phyloP scores from a whole-genome alignment of 495 filamentous ascomycete species.

The Physcia stellaris region DNA sequence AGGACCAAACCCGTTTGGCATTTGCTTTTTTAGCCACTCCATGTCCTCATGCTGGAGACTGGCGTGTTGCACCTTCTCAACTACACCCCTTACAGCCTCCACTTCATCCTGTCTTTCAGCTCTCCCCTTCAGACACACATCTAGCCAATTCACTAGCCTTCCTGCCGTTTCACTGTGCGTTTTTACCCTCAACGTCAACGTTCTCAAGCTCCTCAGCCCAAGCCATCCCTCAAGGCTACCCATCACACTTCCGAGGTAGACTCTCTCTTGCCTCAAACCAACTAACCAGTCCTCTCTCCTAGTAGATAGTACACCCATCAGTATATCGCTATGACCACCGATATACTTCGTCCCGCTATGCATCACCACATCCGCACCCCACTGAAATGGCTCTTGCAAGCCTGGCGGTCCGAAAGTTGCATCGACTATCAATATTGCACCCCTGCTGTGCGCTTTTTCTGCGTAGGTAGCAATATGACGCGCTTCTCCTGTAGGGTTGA shows the following conservation, averaged over 20 bases:
- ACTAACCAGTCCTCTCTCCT: constrained; percentile 40
- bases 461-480: constrained; percentile 56
- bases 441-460: constrained; percentile 51
- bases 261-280: constrained; percentile 47
- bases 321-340: constrained; percentile 82
- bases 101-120: constrained; percentile 17
- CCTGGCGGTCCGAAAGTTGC: constrained; percentile 87
- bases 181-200: constrained; percentile 67
- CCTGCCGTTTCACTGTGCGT: constrained; percentile 57
- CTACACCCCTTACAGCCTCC: constrained; percentile 33
- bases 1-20: constrained; percentile 82
- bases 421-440: constrained; percentile 73
- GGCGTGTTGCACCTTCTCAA: constrained; percentile 58
- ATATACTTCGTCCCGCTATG: constrained; percentile 92
- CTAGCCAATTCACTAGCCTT: constrained; percentile 58
- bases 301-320: constrained; percentile 70
- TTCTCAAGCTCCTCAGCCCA: constrained; percentile 71
- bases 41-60: constrained; percentile 53
- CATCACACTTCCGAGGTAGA: constrained; percentile 73
- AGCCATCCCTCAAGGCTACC: constrained; percentile 88
- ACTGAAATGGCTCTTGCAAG: constrained; percentile 70
- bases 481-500: constrained; percentile 80
- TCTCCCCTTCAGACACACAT: constrained; percentile 27
- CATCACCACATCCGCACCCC: constrained; percentile 74
- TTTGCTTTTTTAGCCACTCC: constrained; percentile 70